A percentile compares a stretch with the other conserved stretches of the same genome.
These are phyloP conservation scores for Sclerotinia glacialis DNA, from an alignment of 2,329 filamentous ascomycete genomes.

Conservation along the genomic window DNA sequence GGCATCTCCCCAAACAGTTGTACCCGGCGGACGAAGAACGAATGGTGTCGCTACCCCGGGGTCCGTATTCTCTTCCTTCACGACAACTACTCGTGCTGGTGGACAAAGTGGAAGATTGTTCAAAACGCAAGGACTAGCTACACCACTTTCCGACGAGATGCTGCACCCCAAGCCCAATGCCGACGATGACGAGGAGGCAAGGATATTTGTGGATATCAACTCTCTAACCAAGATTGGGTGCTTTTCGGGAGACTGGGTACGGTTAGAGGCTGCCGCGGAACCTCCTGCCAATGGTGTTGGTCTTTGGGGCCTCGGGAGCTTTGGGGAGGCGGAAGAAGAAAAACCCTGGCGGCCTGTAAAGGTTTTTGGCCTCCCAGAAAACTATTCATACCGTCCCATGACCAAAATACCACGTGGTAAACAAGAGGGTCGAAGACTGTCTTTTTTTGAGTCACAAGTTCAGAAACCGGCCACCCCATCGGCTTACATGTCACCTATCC, in stretches of 20 bases:
- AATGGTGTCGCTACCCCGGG: constrained; percentile 80
- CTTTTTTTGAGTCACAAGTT: constrained; percentile 68
- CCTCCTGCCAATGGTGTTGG: constrained; percentile 66
- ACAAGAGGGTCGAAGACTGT: constrained; percentile 51
- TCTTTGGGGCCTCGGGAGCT: constrained; percentile 65
- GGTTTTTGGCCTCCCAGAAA: constrained; percentile 85
- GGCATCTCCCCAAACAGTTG: constrained; percentile 72
- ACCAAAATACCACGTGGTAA: constrained; percentile 58
- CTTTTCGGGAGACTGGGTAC: constrained; percentile 97
- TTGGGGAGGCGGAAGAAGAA: constrained; percentile 58
- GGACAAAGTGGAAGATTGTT: constrained; percentile 75
- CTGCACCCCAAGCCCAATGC: constrained; percentile 76
- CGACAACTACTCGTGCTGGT: constrained; percentile 74
- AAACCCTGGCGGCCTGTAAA: constrained; percentile 76
- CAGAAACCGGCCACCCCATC: constrained; percentile 56
- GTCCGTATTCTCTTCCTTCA: constrained; percentile 86
- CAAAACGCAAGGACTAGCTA: constrained; percentile 74
- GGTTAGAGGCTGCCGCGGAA: constrained; percentile 73
- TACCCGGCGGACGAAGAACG: constrained; percentile 53
- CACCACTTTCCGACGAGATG: constrained; percentile 68
- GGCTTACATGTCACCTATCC: constrained; percentile 78
- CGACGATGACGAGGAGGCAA: constrained; percentile 81
- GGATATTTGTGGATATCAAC: constrained; percentile 86
- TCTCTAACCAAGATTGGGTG: constrained; percentile 87
- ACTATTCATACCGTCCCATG: constrained; percentile 59